phyloP scores from a whole-genome alignment of 2,329 filamentous ascomycete species.

The Botrytis deweyae region DNA sequence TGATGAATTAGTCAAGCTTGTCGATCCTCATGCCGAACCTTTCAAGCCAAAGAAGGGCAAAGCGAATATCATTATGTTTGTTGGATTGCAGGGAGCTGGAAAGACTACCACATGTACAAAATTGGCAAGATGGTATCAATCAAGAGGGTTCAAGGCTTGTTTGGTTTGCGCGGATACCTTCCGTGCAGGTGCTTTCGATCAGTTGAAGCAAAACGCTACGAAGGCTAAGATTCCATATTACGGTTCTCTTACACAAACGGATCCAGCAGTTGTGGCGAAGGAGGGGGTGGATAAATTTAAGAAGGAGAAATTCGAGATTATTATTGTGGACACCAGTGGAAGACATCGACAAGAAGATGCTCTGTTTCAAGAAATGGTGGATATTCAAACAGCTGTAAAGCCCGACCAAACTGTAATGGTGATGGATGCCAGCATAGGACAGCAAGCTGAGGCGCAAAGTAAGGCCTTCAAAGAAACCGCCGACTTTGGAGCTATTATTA shows the following conservation, averaged over 20 bases:
- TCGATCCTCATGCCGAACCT: constrained; percentile 90
- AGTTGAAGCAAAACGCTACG: constrained; percentile 97
- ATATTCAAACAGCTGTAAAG: constrained; percentile 86
- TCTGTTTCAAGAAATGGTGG: constrained; percentile 95
- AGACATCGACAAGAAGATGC: constrained; percentile 93
- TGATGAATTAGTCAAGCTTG: constrained; percentile 91
- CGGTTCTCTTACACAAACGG: constrained; percentile 92
- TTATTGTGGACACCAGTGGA: constrained; percentile 97
- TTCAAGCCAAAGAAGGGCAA: constrained; percentile 98
- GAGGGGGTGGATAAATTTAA: constrained; percentile 99
- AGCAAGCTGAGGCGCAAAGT: constrained; percentile 90
- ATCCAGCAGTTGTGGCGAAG: constrained; percentile 88
- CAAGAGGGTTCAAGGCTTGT: constrained; percentile 86
- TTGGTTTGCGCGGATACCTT: constrained; percentile 98
- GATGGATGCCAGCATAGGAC: constrained; percentile 92
- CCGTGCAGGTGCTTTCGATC: constrained; percentile 96
- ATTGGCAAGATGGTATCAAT: constrained; percentile 90
- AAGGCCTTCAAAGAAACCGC: constrained; percentile 97
- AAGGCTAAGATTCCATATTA: constrained; percentile 99
- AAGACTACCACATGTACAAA: constrained; percentile 99
- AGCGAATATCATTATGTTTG: constrained; percentile 98
- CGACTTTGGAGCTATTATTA: constrained; percentile 97
- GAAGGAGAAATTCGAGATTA: constrained; percentile 96
- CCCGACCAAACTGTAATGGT: constrained; percentile 99
- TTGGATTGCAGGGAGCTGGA: constrained; percentile 93